Conservation (phyloP, 805 yeast genomes). For the Zygotorulaspora danielsina region DNA sequence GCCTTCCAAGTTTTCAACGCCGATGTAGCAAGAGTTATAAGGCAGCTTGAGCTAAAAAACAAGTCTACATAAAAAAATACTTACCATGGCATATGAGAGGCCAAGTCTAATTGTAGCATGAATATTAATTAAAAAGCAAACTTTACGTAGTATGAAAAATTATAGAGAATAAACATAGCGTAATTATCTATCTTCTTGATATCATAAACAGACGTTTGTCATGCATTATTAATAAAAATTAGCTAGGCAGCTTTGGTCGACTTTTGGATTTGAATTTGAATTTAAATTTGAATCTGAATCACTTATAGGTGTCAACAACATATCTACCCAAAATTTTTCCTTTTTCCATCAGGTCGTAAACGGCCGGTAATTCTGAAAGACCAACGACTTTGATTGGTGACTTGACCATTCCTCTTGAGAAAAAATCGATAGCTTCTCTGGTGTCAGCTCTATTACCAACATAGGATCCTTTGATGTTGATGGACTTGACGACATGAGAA, state of each 20-base stretch:
- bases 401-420: constrained; percentile 58
- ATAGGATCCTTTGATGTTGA: constrained; percentile 71
- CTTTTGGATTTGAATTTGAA: too few species aligned
- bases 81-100: too few species aligned
- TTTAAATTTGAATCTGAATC: too few species aligned
- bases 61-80: neutral
- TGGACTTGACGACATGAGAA: constrained; percentile 64
- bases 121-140: too few species aligned
- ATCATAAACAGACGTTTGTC: too few species aligned
- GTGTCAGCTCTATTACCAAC: constrained; percentile 88
- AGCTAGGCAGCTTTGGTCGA: too few species aligned
- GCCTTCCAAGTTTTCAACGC: constrained; percentile 25
- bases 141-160: too few species aligned
- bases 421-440: constrained; percentile 67
- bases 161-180: too few species aligned
- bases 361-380: constrained; percentile 48
- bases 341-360: constrained; percentile 53
- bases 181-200: too few species aligned
- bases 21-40: constrained; percentile 22
- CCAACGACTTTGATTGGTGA: constrained; percentile 61
- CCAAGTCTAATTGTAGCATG: too few species aligned
- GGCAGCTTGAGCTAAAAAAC: constrained; percentile 9
- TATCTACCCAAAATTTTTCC: constrained; percentile 69
- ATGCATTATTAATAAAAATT: too few species aligned
- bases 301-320: constrained; percentile 69